These are phyloP conservation scores for Mycosphaerella sp. DNA, from an alignment of 2,329 filamentous ascomycete genomes.

Conservation along the genomic window DNA sequence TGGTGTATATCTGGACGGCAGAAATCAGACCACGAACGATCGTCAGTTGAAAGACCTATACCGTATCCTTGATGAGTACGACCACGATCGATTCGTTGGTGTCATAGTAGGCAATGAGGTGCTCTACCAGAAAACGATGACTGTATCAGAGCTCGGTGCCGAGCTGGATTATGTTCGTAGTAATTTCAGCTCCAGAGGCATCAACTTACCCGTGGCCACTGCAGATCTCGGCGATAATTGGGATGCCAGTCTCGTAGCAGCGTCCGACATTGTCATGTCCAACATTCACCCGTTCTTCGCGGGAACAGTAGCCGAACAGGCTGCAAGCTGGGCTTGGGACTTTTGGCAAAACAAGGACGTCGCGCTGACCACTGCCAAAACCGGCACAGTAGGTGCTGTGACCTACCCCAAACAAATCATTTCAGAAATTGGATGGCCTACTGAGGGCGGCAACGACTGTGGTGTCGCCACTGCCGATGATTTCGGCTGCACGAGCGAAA, in stretches of 20 bases:
- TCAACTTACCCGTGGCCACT: slow-evolving; percentile 73
- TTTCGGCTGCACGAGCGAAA: slow-evolving; percentile 48
- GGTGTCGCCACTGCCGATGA: slow-evolving; percentile 41
- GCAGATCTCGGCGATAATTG: slow-evolving; percentile 88
- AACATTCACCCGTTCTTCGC: slow-evolving; percentile 97
- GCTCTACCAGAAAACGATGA: slow-evolving; percentile 60
- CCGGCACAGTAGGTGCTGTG: slow-evolving; percentile 28
- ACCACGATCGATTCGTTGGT: slow-evolving; percentile 50
- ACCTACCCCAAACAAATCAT: slow-evolving; percentile 51
- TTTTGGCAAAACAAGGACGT: slow-evolving; percentile 75
- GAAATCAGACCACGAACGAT: slow-evolving; percentile 71
- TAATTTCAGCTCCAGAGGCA: slow-evolving; percentile 62
- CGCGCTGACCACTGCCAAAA: slow-evolving; percentile 50
- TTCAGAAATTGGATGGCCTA: slow-evolving; percentile 88
- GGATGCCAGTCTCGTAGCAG: slow-evolving; percentile 60
- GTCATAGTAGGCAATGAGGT: slow-evolving; percentile 61
- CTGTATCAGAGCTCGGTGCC: slow-evolving; percentile 54
- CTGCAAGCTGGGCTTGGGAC: slow-evolving; percentile 71
- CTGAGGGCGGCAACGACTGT: slow-evolving; percentile 72
- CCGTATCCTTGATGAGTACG: slow-evolving; percentile 65
- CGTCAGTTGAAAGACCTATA: slow-evolving; percentile 83
- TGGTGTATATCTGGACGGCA: slow-evolving; percentile 80
- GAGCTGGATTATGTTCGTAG: slow-evolving; percentile 62
- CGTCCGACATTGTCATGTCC: slow-evolving; percentile 86
- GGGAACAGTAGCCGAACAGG: slow-evolving; percentile 61